These are phyloP conservation scores for Aegilops bicornis DNA, from an alignment of 176 grass and related monocot species.

Conservation along the genomic window DNA sequence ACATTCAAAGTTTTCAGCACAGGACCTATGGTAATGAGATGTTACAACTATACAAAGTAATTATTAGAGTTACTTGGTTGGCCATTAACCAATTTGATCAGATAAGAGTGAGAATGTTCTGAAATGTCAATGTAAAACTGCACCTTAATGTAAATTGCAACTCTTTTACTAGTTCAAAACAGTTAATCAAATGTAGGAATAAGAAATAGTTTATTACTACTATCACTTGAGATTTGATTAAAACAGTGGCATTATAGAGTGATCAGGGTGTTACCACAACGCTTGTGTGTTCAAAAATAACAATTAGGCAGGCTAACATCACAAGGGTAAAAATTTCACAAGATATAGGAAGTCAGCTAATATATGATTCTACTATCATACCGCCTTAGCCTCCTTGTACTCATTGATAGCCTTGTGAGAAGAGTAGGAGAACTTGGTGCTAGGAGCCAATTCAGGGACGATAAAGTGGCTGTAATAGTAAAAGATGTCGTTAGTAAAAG, in stretches of 20 bases:
- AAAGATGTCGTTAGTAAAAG: slow-evolving; percentile 3
- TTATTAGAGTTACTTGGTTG: background rate
- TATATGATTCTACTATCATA: slow-evolving; percentile 27
- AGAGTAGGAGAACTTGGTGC: slow-evolving; percentile 78
- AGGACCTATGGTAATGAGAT: background rate
- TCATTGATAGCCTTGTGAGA: slow-evolving; percentile 89
- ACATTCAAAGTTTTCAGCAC: background rate
- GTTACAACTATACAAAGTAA: background rate
- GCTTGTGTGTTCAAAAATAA: background rate
- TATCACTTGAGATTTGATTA: slow-evolving; percentile 6
- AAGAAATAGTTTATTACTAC: background rate
- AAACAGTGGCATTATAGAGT: background rate
- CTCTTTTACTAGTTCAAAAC: background rate
- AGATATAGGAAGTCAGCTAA: background rate
- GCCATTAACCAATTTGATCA: background rate
- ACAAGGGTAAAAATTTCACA: background rate
- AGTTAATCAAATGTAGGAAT: background rate
- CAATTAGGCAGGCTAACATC: background rate
- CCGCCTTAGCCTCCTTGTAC: slow-evolving; percentile 90
- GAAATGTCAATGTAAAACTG: background rate
- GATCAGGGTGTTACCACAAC: background rate
- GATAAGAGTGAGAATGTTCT: background rate
- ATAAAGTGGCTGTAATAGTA: slow-evolving; percentile 74
- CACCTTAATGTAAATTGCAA: background rate
- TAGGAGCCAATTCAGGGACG: slow-evolving; percentile 80